Evolutionary conservation across 345 rosid genomes (phyloP).

Genomic region (Syzygium oleosum): DNA sequence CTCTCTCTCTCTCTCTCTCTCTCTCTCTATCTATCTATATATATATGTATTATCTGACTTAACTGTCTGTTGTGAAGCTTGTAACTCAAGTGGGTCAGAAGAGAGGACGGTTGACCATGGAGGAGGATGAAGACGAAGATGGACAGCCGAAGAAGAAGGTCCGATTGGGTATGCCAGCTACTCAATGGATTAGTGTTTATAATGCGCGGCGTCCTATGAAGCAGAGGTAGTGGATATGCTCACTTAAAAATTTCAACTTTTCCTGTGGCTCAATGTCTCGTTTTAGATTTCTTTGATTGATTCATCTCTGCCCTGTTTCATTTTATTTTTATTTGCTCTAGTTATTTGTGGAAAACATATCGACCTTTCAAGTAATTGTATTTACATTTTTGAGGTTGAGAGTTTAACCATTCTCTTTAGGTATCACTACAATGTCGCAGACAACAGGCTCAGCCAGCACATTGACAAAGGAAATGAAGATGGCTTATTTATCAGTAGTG

Average conservation of each 20-base stretch:
- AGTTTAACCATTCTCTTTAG: constrained; percentile 6
- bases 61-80: background rate
- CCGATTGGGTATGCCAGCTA: constrained; percentile 43
- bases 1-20: background rate
- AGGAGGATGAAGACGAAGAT: constrained; percentile 39
- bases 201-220: constrained; percentile 47
- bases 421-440: constrained; percentile 53
- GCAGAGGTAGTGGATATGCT: constrained; percentile 25
- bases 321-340: background rate
- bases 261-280: background rate
- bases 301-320: background rate
- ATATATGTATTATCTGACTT: background rate
- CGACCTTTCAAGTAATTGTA: background rate
- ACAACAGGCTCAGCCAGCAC: constrained; percentile 40
- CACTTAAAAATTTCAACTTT: background rate
- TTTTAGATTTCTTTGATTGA: background rate
- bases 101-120: constrained; percentile 33
- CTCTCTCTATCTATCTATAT: background rate
- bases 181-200: constrained; percentile 51
- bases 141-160: constrained; percentile 42
- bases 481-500: constrained; percentile 41
- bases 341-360: background rate
- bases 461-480: constrained; percentile 48
- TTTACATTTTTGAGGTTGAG: background rate
- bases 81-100: constrained; percentile 32